Conservation (phyloP, 2,329 filamentous ascomycete genomes). For the Penicillium sp. region DNA sequence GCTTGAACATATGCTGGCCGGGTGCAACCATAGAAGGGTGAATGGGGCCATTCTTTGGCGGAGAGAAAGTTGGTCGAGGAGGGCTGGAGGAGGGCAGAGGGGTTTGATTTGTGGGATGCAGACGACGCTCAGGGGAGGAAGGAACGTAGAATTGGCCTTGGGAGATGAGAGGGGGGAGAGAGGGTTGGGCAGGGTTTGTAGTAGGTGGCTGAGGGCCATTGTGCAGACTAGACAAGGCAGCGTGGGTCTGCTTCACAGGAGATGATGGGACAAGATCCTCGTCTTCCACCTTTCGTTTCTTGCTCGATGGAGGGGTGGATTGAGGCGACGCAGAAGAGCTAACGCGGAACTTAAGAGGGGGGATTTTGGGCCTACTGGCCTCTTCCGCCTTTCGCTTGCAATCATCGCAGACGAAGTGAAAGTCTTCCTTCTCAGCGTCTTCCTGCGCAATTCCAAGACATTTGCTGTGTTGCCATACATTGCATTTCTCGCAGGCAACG, state of each 20-base stretch:
- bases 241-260: slow-evolving; percentile 27
- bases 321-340: slow-evolving; percentile 52
- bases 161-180: slow-evolving; percentile 10
- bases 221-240: slow-evolving; percentile 18
- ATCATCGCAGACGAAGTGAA: slow-evolving; percentile 79
- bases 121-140: slow-evolving; percentile 33
- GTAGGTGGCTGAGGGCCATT: slow-evolving; percentile 22
- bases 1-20: slow-evolving; percentile 23
- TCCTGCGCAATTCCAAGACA: slow-evolving; percentile 78
- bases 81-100: slow-evolving; percentile 26
- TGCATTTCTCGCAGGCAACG: slow-evolving; percentile 90
- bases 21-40: slow-evolving; percentile 20
- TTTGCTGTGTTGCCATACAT: slow-evolving; percentile 94
- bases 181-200: slow-evolving; percentile 7
- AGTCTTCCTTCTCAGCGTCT: slow-evolving; percentile 81
- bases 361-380: slow-evolving; percentile 62
- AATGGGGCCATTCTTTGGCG: slow-evolving; percentile 33
- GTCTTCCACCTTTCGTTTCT: slow-evolving; percentile 22
- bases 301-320: slow-evolving; percentile 19
- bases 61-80: slow-evolving; percentile 35
- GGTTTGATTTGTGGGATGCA: slow-evolving; percentile 21
- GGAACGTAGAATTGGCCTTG: slow-evolving; percentile 19
- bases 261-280: slow-evolving; percentile 19
- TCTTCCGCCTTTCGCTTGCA: slow-evolving; percentile 71
- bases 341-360: slow-evolving; percentile 60